Conservation (phyloP, 2,329 filamentous ascomycete species). For the Verticillium nubilum region DNA sequence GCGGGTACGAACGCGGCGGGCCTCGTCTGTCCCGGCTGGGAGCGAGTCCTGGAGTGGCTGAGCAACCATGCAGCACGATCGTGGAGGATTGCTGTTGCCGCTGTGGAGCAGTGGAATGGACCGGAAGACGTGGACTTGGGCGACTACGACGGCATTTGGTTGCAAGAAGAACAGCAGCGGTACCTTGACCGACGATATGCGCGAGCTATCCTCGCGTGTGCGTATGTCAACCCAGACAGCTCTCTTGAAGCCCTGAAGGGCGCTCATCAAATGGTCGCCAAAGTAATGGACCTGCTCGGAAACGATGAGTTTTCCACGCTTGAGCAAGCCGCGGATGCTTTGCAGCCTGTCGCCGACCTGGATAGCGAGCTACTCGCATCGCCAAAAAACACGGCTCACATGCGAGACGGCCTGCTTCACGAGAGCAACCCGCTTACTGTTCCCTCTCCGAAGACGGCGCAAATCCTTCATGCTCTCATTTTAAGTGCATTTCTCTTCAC, state of each 20-base stretch:
- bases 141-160: constrained; percentile 47
- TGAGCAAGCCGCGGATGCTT: constrained; percentile 37
- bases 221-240: constrained; percentile 60
- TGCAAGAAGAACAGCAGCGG: constrained; percentile 55
- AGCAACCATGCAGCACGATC: constrained; percentile 50
- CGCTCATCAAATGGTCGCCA: constrained; percentile 54
- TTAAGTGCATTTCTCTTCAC: constrained; percentile 55
- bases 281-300: constrained; percentile 55
- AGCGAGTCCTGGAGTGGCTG: constrained; percentile 64
- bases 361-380: constrained; percentile 27
- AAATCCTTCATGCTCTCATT: constrained; percentile 57
- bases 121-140: constrained; percentile 66
- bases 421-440: constrained; percentile 60
- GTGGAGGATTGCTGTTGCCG: constrained; percentile 57
- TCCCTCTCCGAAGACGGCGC: constrained; percentile 48
- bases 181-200: constrained; percentile 61
- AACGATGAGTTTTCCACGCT: constrained; percentile 51
- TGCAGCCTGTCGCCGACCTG: constrained; percentile 28
- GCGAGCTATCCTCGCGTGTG: constrained; percentile 60
- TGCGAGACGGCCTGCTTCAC: constrained; percentile 49
- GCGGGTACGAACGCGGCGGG: constrained; percentile 14
- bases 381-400: constrained; percentile 34
- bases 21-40: constrained; percentile 57
- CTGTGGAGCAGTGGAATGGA: constrained; percentile 68
- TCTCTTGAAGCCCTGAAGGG: constrained; percentile 52